These are phyloP conservation scores for Thamnidium elegans DNA, from an alignment of 192 early-diverging fungal genomes.

Conservation along the genomic window DNA sequence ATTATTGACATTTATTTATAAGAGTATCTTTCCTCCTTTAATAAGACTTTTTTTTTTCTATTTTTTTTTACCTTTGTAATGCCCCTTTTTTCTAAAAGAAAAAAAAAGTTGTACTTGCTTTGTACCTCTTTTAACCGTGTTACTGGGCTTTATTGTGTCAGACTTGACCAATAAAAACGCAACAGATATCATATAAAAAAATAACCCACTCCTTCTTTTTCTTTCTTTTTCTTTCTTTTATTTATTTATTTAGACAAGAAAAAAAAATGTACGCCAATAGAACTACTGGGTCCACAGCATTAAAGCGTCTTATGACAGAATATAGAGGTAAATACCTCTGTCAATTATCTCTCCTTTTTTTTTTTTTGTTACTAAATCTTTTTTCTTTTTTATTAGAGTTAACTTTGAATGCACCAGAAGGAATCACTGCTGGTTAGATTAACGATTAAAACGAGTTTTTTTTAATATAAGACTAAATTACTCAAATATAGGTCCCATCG, in stretches of 20 bases:
- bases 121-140: too few species aligned
- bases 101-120: too few species aligned
- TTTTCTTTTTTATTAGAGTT: slow-evolving; percentile 54
- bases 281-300: slow-evolving; percentile 65
- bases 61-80: too few species aligned
- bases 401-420: slow-evolving; percentile 87
- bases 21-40: too few species aligned
- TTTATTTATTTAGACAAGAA: background rate
- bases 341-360: background rate
- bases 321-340: slow-evolving; percentile 64
- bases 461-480: background rate
- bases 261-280: slow-evolving; percentile 25
- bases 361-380: background rate
- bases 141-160: too few species aligned
- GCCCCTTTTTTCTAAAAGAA: too few species aligned
- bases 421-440: slow-evolving; percentile 76
- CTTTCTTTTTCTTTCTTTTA: slow-evolving; percentile 15
- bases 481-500: slow-evolving; percentile 58
- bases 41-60: too few species aligned
- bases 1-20: too few species aligned
- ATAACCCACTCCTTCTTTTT: slow-evolving; percentile 20
- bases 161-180: too few species aligned
- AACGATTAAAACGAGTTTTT: background rate
- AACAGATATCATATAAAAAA: background rate
- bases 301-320: slow-evolving; percentile 91